Base-by-base conservation (phyloP, 2,329 filamentous ascomycete species). In the Chlorencoelia australis region DNA sequence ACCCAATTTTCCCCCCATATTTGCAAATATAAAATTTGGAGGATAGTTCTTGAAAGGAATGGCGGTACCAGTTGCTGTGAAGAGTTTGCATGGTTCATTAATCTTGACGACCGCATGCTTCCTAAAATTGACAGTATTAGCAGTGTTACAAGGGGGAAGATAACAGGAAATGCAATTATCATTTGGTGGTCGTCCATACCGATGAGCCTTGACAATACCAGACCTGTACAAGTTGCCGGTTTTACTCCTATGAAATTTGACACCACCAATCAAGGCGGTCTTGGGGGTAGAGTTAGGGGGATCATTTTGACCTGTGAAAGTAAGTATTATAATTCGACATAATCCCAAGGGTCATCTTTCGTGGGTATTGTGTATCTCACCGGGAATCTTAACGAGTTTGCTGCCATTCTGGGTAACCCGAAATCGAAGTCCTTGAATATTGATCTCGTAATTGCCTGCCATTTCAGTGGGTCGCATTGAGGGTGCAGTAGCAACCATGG, bases 161-260 rank as follows among this genome's bases (percentile, higher is more conserved):
- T 35, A 21, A 20, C n/a, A n/a, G n/a, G n/a, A n/a, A 20, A 31
- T 30, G 30, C 7, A 15, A 33, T 13, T n/a, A 31, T 16, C 21
- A 18, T 9, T 30, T 21, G 24, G 21, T 36, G 14, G 30, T 22
- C 13, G 18, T 54, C 69, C 77, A 62, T 75, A 89, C 83, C 75
- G 79, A 59, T 84, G 81, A 44, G 78, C 77, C 56, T 79, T 78
- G 41, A 89, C 72, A 38, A 86, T 69, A 45, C 82, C 78, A 52
- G 82, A 72, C 37, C 85, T 80, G 53, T 88, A 81, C 17, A 94
- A 71, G 50, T 94, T 94, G 43, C 87, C 87, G 49, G 80, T 82
- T 58, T 89, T 93, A 59, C 84, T 94, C 47, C 87, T 75, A 51
- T 85, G 71, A 56, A 94, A 94, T 46, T 73, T 77, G 51, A 94